Evolutionary conservation across 2,329 filamentous ascomycete genomes (phyloP).

Genomic region (Penicillium hordei): DNA sequence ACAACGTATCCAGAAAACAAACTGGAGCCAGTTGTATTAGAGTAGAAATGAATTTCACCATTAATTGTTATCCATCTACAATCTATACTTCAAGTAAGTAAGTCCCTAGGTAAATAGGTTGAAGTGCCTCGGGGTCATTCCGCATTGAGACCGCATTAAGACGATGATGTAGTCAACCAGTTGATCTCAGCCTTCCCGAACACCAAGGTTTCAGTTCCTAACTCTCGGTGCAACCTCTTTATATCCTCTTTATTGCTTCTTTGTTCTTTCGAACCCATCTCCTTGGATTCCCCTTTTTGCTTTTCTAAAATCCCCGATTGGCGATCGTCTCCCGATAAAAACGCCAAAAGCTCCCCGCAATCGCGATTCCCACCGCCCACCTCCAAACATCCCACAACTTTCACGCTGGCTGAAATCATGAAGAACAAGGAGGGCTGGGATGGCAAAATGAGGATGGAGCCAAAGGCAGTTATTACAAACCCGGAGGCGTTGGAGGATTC

Average conservation of each 20-base stretch:
- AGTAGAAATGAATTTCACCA: not conserved
- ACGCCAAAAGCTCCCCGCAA: conserved; percentile 27
- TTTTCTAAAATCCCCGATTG: not conserved
- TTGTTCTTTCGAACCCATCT: not conserved
- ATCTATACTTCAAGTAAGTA: too few species aligned
- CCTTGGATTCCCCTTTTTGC: not conserved
- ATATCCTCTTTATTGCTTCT: not conserved
- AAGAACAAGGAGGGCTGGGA: conserved; percentile 49
- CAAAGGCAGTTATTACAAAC: conserved; percentile 68
- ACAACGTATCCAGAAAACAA: conserved; percentile 27
- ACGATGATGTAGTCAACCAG: conserved; percentile 14
- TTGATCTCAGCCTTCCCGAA: not conserved
- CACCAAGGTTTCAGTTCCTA: conserved; percentile 8
- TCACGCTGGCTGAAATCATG: conserved; percentile 27
- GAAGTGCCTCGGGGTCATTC: conserved; percentile 1
- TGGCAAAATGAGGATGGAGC: conserved; percentile 58
- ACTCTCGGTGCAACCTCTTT: not conserved
- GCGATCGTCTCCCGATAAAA: not conserved
- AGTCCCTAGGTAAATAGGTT: not conserved
- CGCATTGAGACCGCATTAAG: conserved; percentile 18
- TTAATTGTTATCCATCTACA: not conserved
- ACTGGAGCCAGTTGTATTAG: conserved; percentile 12
- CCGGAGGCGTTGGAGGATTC: conserved; percentile 80
- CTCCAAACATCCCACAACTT: conserved; percentile 9
- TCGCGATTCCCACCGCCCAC: conserved; percentile 21